Percentiles rank a stretch among this genome's conserved stretches.
phyloP scores from a whole-genome alignment of 1,284 basidiomycete genomes.

The Fomes fomentarius region DNA sequence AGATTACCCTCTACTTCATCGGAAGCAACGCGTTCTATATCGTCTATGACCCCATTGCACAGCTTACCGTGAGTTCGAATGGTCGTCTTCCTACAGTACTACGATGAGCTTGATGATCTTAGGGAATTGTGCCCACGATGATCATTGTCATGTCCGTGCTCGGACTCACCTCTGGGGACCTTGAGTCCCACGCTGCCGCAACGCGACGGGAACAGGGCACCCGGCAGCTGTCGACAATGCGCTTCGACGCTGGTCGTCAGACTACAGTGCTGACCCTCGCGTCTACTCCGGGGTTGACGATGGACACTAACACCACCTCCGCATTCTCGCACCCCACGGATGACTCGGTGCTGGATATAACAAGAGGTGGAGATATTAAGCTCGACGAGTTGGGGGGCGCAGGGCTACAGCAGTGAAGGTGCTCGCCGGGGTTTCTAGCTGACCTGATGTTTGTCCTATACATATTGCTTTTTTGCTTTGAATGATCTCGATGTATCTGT shows the following conservation, averaged over 20 bases:
- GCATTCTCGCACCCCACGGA: slow-evolving; percentile 6
- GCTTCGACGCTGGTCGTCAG: neutral
- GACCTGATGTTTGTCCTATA: no score
- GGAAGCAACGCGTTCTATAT: slow-evolving; percentile 43
- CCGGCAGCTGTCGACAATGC: slow-evolving; percentile 10
- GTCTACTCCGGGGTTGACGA: slow-evolving; percentile 6
- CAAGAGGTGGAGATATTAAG: slow-evolving; percentile 4
- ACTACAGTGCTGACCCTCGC: neutral
- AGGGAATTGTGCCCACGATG: slow-evolving; percentile 37
- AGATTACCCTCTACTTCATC: slow-evolving; percentile 43
- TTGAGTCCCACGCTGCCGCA: slow-evolving; percentile 6
- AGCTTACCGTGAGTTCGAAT: slow-evolving; percentile 43
- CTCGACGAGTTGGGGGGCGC: no score
- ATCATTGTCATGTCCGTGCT: slow-evolving; percentile 39
- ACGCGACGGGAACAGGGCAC: neutral
- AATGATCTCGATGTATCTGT: no score
- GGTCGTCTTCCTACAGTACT: no score
- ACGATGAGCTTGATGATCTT: no score
- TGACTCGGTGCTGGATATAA: neutral
- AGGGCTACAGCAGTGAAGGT: no score
- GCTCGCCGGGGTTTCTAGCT: no score
- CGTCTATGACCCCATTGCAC: slow-evolving; percentile 44
- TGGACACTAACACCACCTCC: neutral
- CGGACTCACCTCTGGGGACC: slow-evolving; percentile 36
- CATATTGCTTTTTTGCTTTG: no score